phyloP scores from a whole-genome alignment of 2,329 filamentous ascomycete genomes.

The Periconia macrospinosa region DNA sequence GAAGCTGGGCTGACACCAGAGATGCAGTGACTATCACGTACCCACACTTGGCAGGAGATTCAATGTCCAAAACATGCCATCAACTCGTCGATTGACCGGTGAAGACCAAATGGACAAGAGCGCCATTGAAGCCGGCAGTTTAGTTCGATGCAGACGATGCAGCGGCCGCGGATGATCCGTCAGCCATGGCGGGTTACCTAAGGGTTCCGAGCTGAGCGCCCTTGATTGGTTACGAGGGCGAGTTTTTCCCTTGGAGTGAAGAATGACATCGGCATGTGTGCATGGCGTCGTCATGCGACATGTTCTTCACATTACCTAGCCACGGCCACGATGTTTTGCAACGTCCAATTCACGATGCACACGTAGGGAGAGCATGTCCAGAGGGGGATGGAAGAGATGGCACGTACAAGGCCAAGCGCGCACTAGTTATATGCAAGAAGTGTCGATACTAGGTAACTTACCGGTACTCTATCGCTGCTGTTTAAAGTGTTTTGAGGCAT shows the following conservation, averaged over 20 bases:
- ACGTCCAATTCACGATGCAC: too few relatives aligned
- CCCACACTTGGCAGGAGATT: background rate
- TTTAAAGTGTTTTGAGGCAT: slow-evolving; percentile 22
- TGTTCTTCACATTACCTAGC: background rate
- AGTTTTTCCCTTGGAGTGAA: background rate
- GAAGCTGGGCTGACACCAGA: too few relatives aligned
- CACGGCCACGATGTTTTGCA: background rate
- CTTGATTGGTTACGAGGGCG: background rate
- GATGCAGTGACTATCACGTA: background rate
- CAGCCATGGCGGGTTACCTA: background rate
- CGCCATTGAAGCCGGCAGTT: background rate
- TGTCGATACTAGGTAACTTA: too few relatives aligned
- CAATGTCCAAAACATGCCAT: background rate
- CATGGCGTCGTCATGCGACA: background rate
- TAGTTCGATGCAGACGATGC: background rate
- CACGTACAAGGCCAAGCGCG: background rate
- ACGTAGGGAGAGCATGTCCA: too few relatives aligned
- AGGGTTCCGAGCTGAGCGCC: background rate
- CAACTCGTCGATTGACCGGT: background rate
- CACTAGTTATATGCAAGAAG: background rate
- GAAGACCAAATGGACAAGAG: background rate
- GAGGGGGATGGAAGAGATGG: too few relatives aligned
- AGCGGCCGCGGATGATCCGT: background rate
- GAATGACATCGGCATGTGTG: background rate
- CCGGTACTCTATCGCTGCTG: background rate